Evolutionary conservation across 1,284 basidiomycete genomes (phyloP).

Genomic region (Boletus sp.): DNA sequence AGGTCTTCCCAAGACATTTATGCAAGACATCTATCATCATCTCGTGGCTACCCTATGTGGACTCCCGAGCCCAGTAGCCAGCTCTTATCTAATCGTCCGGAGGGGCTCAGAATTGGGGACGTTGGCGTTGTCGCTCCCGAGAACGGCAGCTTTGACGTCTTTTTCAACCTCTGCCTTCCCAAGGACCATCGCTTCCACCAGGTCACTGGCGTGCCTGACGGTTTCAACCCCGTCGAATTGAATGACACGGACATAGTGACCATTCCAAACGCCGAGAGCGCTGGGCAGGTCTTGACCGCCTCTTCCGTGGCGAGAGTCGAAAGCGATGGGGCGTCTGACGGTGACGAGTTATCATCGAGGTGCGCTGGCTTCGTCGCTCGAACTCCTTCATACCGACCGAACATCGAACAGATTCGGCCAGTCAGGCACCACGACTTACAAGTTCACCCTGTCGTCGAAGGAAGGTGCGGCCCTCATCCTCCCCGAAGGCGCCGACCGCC

Average conservation of each 20-base stretch:
- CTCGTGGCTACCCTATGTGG: constrained; percentile 33
- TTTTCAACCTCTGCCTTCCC: constrained; percentile 34
- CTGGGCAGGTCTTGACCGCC: constrained; percentile 14
- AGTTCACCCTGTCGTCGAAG: constrained; percentile 19
- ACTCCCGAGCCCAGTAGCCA: constrained; percentile 27
- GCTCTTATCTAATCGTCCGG: constrained; percentile 19
- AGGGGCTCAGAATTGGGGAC: constrained; percentile 25
- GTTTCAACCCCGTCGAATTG: constrained; percentile 19
- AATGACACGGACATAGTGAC: constrained; percentile 17
- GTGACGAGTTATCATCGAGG: constrained; percentile 5
- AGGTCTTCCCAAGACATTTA: constrained; percentile 25
- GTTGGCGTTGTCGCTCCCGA: constrained; percentile 26
- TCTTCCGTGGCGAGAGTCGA: constrained; percentile 15
- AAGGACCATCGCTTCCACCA: constrained; percentile 16
- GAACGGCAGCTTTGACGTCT: constrained; percentile 30
- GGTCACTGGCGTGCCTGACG: constrained; percentile 19
- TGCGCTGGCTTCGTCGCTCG: neutral
- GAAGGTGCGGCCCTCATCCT: constrained; percentile 28
- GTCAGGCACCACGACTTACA: neutral
- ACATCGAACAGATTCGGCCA: constrained; percentile 6
- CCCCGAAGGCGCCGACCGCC: constrained; percentile 25
- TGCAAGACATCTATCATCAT: constrained; percentile 30
- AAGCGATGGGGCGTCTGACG: neutral
- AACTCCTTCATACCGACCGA: neutral
- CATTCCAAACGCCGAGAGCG: constrained; percentile 7